phyloP scores from a whole-genome alignment of 257 asterid species.

The Solanum clarkiae region DNA sequence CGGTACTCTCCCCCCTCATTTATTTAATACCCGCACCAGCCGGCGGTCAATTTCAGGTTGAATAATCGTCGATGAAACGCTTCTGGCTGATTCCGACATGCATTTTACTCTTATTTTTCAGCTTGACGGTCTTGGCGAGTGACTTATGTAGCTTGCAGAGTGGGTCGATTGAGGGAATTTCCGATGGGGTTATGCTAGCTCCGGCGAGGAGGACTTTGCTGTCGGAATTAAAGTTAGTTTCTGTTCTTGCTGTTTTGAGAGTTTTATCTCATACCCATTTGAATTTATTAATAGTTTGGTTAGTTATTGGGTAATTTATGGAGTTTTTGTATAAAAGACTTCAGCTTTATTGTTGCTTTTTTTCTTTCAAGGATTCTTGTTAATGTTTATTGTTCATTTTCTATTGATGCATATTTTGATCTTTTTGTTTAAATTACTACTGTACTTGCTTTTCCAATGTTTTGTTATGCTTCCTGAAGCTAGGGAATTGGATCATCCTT shows the following conservation, averaged over 20 bases:
- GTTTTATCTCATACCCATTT: neutral
- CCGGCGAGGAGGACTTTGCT: constrained; percentile 45
- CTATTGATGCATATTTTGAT: neutral
- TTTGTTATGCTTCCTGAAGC: neutral
- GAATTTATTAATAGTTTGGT: neutral
- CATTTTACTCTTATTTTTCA: neutral
- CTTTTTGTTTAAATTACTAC: neutral
- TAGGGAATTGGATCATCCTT: neutral
- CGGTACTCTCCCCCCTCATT: neutral
- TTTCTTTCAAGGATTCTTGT: neutral
- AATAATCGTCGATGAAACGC: constrained; percentile 23
- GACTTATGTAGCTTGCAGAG: constrained; percentile 10
- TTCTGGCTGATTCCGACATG: constrained; percentile 6
- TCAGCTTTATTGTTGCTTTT: neutral
- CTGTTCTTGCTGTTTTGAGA: neutral
- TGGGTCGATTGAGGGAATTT: constrained; percentile 5
- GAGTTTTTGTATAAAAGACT: neutral
- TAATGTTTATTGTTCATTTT: neutral
- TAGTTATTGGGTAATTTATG: neutral
- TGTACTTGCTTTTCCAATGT: neutral
- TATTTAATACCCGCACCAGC: neutral
- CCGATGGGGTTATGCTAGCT: constrained; percentile 14
- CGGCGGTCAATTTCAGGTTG: neutral
- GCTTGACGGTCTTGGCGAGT: constrained; percentile 8
- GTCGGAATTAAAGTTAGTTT: constrained; percentile 37